These are phyloP conservation scores for Phialophora chinensis DNA, from an alignment of 2,329 filamentous ascomycete genomes.

Conservation along the genomic window DNA sequence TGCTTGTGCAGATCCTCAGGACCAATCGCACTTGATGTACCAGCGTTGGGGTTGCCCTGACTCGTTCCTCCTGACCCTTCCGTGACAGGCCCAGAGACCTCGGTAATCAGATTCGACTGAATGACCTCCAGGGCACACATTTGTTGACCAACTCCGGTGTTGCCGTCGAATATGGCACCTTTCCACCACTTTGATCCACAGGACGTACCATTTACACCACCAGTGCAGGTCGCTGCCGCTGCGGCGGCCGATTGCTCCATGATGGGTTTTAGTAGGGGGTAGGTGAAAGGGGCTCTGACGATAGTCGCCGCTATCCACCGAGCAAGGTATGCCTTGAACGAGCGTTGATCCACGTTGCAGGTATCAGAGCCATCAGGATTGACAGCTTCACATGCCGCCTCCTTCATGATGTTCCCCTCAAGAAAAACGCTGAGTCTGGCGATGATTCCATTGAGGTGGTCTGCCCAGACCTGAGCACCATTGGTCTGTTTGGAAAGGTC, in stretches of 20 bases:
- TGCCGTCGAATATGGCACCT: conserved; percentile 45
- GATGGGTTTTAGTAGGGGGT: conserved; percentile 57
- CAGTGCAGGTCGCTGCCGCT: conserved; percentile 61
- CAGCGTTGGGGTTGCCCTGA: conserved; percentile 53
- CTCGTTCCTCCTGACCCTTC: conserved; percentile 65
- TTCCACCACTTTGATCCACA: conserved; percentile 52
- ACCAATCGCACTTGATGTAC: conserved; percentile 40
- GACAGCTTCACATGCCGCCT: conserved; percentile 63
- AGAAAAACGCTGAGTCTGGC: conserved; percentile 60
- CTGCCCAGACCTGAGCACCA: conserved; percentile 58
- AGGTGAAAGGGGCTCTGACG: conserved; percentile 64
- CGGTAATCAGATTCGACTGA: conserved; percentile 59
- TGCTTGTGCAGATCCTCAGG: conserved; percentile 34
- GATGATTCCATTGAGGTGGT: conserved; percentile 60
- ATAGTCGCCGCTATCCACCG: conserved; percentile 65
- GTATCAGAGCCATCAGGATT: conserved; percentile 41
- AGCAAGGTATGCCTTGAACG: conserved; percentile 70
- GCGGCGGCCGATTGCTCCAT: conserved; percentile 60
- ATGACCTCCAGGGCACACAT: conserved; percentile 62
- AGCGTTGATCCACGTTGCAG: conserved; percentile 68
- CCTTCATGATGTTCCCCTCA: conserved; percentile 61
- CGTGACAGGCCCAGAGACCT: conserved; percentile 51
- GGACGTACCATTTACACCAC: conserved; percentile 51
- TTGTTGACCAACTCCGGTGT: conserved; percentile 49
- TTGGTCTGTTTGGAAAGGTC: conserved; percentile 43